These are phyloP conservation scores for Cystobasidium pallidum DNA, from an alignment of 1,284 basidiomycete genomes.

Conservation along the genomic window DNA sequence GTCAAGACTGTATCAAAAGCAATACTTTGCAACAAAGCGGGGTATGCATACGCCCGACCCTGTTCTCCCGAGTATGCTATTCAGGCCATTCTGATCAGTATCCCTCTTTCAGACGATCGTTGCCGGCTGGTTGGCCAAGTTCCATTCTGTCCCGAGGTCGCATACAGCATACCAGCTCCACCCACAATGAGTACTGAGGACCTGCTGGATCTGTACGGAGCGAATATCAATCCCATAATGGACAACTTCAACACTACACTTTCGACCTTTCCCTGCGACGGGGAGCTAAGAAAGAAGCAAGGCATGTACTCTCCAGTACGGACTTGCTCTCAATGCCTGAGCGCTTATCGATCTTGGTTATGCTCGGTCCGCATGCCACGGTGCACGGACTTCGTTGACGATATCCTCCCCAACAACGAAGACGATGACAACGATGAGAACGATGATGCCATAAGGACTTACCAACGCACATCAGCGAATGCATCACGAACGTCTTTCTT, in stretches of 20 bases:
- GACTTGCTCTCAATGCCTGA: conserved; percentile 56
- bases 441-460: conserved; percentile 47
- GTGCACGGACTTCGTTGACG: conserved; percentile 54
- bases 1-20: conserved; percentile 38
- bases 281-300: conserved; percentile 47
- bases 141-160: conserved; percentile 57
- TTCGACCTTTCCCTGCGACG: conserved; percentile 57
- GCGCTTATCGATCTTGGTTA: conserved; percentile 57
- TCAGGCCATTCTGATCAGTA: too few species aligned
- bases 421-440: conserved; percentile 29
- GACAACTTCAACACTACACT: conserved; percentile 56
- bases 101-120: conserved; percentile 54
- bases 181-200: conserved; percentile 50
- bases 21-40: conserved; percentile 55
- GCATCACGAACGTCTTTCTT: conserved; percentile 25
- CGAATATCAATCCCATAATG: conserved; percentile 54
- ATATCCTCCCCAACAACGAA: conserved; percentile 7
- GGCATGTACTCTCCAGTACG: conserved; percentile 57
- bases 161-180: conserved; percentile 58
- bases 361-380: conserved; percentile 58
- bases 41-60: too few species aligned
- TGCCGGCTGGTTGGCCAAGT: conserved; percentile 57
- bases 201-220: conserved; percentile 54
- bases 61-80: too few species aligned
- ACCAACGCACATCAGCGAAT: conserved; percentile 39